Evolutionary conservation across 495 filamentous ascomycete species (phyloP).

Genomic region (Echria macrotheca): DNA sequence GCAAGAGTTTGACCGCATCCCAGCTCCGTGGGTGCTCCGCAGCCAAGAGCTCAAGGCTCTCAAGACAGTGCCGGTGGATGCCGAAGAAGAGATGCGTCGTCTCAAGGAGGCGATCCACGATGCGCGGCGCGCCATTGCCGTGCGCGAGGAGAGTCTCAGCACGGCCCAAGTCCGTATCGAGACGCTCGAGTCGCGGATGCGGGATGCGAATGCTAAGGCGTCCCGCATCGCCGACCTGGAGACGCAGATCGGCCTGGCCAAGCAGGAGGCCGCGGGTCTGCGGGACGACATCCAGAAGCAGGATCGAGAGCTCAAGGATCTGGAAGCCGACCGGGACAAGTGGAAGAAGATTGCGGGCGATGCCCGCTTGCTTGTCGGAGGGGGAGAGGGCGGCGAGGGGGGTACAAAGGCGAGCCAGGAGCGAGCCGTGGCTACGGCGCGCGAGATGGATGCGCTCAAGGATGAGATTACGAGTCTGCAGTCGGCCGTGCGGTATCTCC

Average conservation of each 20-base stretch:
- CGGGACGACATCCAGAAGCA: conserved; percentile 59
- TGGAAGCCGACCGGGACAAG: conserved; percentile 64
- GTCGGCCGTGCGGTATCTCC: conserved; percentile 69
- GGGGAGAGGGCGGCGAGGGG: conserved; percentile 30
- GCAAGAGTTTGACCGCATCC: conserved; percentile 72
- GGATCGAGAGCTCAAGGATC: conserved; percentile 50
- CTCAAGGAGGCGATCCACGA: conserved; percentile 69
- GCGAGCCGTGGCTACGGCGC: conserved; percentile 59
- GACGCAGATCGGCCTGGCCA: conserved; percentile 49
- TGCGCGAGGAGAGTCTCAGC: conserved; percentile 61
- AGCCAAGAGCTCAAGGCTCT: conserved; percentile 70
- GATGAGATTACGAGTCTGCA: conserved; percentile 65
- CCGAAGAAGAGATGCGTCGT: conserved; percentile 70
- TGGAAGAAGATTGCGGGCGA: conserved; percentile 71
- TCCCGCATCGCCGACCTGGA: conserved; percentile 61
- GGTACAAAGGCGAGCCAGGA: conserved; percentile 52
- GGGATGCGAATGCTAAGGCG: conserved; percentile 68
- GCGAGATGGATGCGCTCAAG: conserved; percentile 69
- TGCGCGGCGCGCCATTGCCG: conserved; percentile 55
- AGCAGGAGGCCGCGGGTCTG: conserved; percentile 50
- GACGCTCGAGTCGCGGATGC: conserved; percentile 73
- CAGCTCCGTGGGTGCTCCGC: conserved; percentile 77
- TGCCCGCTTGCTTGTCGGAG: conserved; percentile 47
- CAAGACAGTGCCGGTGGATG: conserved; percentile 70
- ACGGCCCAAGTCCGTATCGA: conserved; percentile 86